These are phyloP conservation scores for Ceratobasidium sp. DNA, from an alignment of 1,284 basidiomycete genomes.

Conservation along the genomic window DNA sequence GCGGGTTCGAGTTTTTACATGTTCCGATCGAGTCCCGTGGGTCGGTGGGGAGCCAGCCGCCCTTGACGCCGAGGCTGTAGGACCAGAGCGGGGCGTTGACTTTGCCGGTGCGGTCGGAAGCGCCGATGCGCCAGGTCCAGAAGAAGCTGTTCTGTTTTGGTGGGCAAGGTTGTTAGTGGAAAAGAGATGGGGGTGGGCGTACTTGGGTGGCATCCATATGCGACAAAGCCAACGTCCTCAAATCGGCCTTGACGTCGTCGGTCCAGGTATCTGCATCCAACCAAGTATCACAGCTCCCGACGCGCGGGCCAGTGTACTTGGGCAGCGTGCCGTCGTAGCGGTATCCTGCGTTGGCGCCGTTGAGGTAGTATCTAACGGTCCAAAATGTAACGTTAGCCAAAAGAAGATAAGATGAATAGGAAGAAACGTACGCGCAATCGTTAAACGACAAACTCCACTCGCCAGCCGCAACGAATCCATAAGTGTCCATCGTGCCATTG, in stretches of 20 bases:
- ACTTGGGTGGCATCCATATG: slow-evolving; percentile 64
- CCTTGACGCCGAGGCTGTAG: slow-evolving; percentile 84
- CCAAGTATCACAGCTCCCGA: slow-evolving; percentile 69
- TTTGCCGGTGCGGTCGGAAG: slow-evolving; percentile 63
- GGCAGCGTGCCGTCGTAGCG: slow-evolving; percentile 60
- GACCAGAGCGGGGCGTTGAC: slow-evolving; percentile 90
- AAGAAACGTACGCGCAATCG: slow-evolving; percentile 71
- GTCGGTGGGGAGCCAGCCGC: slow-evolving; percentile 90
- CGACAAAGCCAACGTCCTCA: slow-evolving; percentile 76
- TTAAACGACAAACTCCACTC: slow-evolving; percentile 87
- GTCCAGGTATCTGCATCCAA: slow-evolving; percentile 78
- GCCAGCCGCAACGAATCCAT: slow-evolving; percentile 82
- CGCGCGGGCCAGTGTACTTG: slow-evolving; percentile 50
- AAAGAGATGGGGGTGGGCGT: slow-evolving; percentile 32
- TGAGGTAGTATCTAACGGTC: slow-evolving; percentile 56
- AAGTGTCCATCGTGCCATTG: slow-evolving; percentile 66
- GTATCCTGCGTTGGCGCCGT: slow-evolving; percentile 66
- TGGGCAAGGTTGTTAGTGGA: not conserved
- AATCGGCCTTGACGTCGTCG: slow-evolving; percentile 68
- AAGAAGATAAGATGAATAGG: too few species aligned
- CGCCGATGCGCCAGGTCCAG: slow-evolving; percentile 93
- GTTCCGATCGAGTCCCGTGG: slow-evolving; percentile 78
- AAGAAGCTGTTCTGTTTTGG: slow-evolving; percentile 85
- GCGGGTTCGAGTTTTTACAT: slow-evolving; percentile 68
- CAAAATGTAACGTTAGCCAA: too few species aligned